phyloP scores from a whole-genome alignment of 768 basidiomycete species.

The Kwoniella sp. region DNA sequence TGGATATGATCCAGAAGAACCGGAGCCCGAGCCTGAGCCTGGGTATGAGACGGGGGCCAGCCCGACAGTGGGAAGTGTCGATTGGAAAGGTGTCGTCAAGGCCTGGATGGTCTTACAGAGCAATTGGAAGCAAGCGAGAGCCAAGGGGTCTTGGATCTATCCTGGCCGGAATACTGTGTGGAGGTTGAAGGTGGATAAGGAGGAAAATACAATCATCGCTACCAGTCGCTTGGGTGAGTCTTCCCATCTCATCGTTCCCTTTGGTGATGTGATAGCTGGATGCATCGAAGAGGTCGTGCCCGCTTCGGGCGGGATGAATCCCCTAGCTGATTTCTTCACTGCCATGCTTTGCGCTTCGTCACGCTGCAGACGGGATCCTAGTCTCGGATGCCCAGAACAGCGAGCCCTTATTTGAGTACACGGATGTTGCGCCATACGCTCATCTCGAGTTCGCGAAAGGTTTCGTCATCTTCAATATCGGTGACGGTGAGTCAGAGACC shows the following conservation, averaged over 20 bases:
- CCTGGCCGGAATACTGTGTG: constrained; percentile 30
- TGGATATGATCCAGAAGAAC: constrained; percentile 8
- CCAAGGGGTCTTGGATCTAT: constrained; percentile 29
- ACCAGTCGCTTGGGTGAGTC: constrained; percentile 34
- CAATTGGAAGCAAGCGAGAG: constrained; percentile 36
- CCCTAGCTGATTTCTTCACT: no score
- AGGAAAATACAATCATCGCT: constrained; percentile 27
- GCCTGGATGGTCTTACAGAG: constrained; percentile 18
- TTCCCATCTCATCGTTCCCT: neutral
- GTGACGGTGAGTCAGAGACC: constrained; percentile 26
- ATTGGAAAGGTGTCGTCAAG: constrained; percentile 33
- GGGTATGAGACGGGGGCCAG: constrained; percentile 1
- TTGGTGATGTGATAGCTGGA: no score
- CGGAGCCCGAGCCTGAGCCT: neutral
- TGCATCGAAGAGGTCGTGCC: no score
- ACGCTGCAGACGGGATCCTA: constrained; percentile 27
- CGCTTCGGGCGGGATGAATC: no score
- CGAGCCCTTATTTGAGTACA: constrained; percentile 25
- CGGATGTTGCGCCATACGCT: constrained; percentile 22
- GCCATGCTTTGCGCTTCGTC: neutral
- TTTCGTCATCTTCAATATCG: constrained; percentile 38
- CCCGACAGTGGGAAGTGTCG: constrained; percentile 8
- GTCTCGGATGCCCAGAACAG: constrained; percentile 30
- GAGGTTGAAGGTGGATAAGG: constrained; percentile 42
- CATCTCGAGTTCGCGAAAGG: constrained; percentile 46